Conservation (phyloP, 2,329 filamentous ascomycete genomes). For the Fusarium staphyleae region DNA sequence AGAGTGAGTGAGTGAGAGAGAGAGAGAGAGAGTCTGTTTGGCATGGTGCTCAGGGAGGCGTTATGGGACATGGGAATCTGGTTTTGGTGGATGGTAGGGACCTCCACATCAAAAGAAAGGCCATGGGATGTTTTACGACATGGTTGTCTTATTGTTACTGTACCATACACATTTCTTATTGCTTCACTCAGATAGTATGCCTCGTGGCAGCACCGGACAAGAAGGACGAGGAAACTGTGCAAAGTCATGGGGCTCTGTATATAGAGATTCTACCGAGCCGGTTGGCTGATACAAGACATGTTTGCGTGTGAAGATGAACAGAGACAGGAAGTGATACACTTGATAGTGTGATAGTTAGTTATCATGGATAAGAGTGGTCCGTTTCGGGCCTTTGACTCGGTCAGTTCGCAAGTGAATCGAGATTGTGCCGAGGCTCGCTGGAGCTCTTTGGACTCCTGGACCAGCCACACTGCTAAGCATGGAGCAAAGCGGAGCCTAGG, state of each 20-base stretch:
- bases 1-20: no score
- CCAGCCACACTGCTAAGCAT: not conserved
- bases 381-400: no score
- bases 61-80: conserved; percentile 39
- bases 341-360: no score
- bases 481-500: conserved; percentile 13
- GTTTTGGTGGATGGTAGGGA: conserved; percentile 42
- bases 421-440: conserved; percentile 6
- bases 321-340: no score
- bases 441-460: conserved; percentile 1
- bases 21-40: conserved; percentile 24
- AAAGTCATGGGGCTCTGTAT: conserved; percentile 31
- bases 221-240: conserved; percentile 18
- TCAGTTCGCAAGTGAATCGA: not conserved
- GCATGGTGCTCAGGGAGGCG: conserved; percentile 43
- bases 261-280: conserved; percentile 28
- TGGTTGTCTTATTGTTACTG: conserved; percentile 33
- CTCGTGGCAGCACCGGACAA: conserved; percentile 27
- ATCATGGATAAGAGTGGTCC: no score
- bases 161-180: conserved; percentile 40
- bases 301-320: not conserved
- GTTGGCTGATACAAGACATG: conserved; percentile 1
- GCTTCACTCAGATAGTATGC: conserved; percentile 36
- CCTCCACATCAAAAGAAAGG: conserved; percentile 44
- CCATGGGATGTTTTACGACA: conserved; percentile 40